phyloP scores from a whole-genome alignment of 352 stramenopile species.

The Globisporangium takayamanum region DNA sequence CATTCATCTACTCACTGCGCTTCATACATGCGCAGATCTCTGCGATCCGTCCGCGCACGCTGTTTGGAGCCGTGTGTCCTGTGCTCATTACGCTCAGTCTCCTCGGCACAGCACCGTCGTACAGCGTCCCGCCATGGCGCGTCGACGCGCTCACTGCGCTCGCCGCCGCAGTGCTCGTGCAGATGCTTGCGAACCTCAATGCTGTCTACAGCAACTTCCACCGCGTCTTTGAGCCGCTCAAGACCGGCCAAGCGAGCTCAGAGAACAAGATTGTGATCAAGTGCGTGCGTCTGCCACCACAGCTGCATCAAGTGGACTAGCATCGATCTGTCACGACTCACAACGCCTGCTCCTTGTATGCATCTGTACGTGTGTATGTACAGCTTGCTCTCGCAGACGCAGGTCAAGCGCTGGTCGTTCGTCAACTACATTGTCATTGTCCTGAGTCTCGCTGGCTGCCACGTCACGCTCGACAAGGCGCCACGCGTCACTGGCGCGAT shows the following conservation, averaged over 20 bases:
- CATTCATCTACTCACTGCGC: background rate
- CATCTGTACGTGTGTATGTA: background rate
- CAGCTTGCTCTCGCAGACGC: conserved; percentile 66
- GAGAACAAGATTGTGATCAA: conserved; percentile 66
- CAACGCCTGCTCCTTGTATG: background rate
- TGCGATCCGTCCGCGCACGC: conserved; percentile 43
- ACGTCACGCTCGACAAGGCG: conserved; percentile 37
- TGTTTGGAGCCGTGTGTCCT: conserved; percentile 49
- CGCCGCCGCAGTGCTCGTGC: conserved; percentile 45
- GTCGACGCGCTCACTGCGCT: conserved; percentile 34
- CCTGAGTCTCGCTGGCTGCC: conserved; percentile 22
- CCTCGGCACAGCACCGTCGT: conserved; percentile 15
- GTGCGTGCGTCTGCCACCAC: too few species aligned
- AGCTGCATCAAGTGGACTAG: background rate
- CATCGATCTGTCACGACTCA: background rate
- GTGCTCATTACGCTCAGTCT: conserved; percentile 51
- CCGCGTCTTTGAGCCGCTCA: conserved; percentile 36
- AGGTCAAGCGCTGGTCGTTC: conserved; percentile 65
- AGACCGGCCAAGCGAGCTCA: conserved; percentile 17
- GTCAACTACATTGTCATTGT: conserved; percentile 48
- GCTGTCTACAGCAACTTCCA: conserved; percentile 68
- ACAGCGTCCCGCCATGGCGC: conserved; percentile 25
- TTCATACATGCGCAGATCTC: conserved; percentile 17
- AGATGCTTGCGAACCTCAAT: conserved; percentile 69
- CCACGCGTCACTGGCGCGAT: conserved; percentile 22